phyloP scores from a whole-genome alignment of 108 stramenopile genomes.

The Skeletonema marinoi region DNA sequence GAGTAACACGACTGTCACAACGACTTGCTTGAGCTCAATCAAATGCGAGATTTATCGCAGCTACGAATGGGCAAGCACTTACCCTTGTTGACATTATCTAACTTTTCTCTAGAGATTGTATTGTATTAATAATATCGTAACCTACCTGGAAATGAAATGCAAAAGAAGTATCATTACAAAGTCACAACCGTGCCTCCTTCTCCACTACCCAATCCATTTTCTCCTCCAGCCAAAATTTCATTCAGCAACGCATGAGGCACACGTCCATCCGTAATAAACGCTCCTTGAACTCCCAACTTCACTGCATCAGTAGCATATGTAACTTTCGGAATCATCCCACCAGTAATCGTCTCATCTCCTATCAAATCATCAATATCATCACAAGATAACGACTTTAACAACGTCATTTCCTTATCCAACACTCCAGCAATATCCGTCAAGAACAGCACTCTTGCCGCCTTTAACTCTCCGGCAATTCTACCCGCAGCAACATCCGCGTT shows the following conservation, averaged over 20 bases:
- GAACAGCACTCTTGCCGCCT: constrained; percentile 88
- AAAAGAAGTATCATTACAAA: constrained; percentile 16
- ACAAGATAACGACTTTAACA: constrained; percentile 69
- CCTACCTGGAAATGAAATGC: not conserved
- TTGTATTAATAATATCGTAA: not conserved
- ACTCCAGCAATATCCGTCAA: constrained; percentile 98
- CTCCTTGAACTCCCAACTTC: constrained; percentile 76
- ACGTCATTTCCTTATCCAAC: constrained; percentile 88
- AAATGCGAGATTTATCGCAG: too few species aligned
- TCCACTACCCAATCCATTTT: constrained; percentile 48
- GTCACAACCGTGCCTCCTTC: constrained; percentile 59
- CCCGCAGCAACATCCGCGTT: constrained; percentile 99
- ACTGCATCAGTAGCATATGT: constrained; percentile 85
- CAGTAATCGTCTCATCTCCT: constrained; percentile 92
- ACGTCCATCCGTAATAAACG: constrained; percentile 89
- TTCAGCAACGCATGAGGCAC: constrained; percentile 87
- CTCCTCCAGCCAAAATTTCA: constrained; percentile 73
- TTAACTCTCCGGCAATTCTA: constrained; percentile 89
- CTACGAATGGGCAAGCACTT: too few species aligned
- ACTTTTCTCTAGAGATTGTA: too few species aligned
- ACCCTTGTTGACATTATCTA: too few species aligned
- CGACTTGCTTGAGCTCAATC: too few species aligned
- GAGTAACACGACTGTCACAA: too few species aligned
- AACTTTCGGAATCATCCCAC: constrained; percentile 97
- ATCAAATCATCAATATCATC: constrained; percentile 80